Evolutionary conservation across 2,329 filamentous ascomycete genomes (phyloP), one percentile per base, ranked within the genome.

Genomic region (Podosphaera fusca): DNA sequence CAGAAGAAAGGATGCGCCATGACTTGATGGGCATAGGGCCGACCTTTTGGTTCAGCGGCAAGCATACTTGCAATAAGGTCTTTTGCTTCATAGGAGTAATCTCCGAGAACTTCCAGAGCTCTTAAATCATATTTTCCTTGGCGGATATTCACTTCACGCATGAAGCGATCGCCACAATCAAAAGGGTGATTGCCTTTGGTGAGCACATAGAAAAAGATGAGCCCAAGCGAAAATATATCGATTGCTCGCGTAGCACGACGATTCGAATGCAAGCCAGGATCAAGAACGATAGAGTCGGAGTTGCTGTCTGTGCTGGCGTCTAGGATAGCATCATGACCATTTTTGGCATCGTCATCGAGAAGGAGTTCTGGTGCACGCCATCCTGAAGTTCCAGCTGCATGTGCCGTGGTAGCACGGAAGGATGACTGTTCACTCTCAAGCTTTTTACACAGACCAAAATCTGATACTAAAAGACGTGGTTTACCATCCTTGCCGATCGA

Each of bases 171-270:
- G 57, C 92, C 89, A 60, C 88, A 89, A 67, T 95, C 90, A 65
- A 94, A 98, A 0, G 92, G 92, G 68, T 98, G 92, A 1, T 78
- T 80, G 14, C 92, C 92, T 60, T 88, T 85, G 1, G 90, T 95
- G 59, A 98, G 75, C n/a, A 96, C 89, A 68, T 95, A 98, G 72
- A 89, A 96, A 73, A 95, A 98, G n/a, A 98, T 88, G 56, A 95
- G 84, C 1, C 92, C 92, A 40, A 98, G 77, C 0, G 89, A 95
- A 72, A 98, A 98, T 33, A 98, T 95, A 67, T 98, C 92, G 60
- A 96, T 95, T 7, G 92, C 87, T 51, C 92, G 84, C 51, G 94
- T 98, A 5, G 94, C 90, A 55, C 92, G 85, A 59, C 88, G 82
- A 62, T 80, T 81, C 31, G 42, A 12, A 3, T 65, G 74, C 71